phyloP scores from a whole-genome alignment of 176 grass and related monocot species.

The Tuctoria greenei region DNA sequence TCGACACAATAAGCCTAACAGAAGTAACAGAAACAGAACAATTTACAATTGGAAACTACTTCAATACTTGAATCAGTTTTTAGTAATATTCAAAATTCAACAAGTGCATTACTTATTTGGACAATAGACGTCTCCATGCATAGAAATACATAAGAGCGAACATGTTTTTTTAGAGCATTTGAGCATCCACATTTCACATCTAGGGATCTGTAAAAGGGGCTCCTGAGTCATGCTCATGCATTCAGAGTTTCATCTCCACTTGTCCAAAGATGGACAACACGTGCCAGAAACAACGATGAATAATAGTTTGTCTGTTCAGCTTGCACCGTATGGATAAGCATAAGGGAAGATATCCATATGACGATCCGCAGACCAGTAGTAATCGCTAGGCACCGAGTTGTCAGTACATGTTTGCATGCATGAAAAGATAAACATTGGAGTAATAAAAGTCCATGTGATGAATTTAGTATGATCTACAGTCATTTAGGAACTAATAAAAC shows the following conservation, averaged over 20 bases:
- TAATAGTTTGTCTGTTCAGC: constrained; percentile 16
- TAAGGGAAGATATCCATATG: constrained; percentile 13
- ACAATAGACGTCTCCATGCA: not conserved
- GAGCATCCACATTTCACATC: constrained; percentile 11
- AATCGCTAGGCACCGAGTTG: not conserved
- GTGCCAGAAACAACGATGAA: constrained; percentile 24
- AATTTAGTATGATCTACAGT: not conserved
- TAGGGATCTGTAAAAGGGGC: constrained; percentile 36
- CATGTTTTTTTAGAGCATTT: not conserved
- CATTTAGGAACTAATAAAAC: not conserved
- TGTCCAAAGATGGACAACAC: constrained; percentile 34
- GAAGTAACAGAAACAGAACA: not conserved
- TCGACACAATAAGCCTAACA: not conserved
- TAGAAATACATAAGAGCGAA: not conserved
- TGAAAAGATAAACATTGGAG: not conserved
- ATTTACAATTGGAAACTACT: not conserved
- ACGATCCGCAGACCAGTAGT: not conserved
- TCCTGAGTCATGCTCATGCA: constrained; percentile 25
- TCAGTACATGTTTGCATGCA: not conserved
- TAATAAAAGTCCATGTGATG: not conserved
- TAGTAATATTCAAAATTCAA: not conserved
- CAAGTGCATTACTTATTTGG: not conserved
- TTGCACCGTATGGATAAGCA: constrained; percentile 34
- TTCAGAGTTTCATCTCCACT: constrained; percentile 41
- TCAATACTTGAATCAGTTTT: not conserved